phyloP scores from a whole-genome alignment of 2,329 filamentous ascomycete species.

The Fusarium beomiforme region DNA sequence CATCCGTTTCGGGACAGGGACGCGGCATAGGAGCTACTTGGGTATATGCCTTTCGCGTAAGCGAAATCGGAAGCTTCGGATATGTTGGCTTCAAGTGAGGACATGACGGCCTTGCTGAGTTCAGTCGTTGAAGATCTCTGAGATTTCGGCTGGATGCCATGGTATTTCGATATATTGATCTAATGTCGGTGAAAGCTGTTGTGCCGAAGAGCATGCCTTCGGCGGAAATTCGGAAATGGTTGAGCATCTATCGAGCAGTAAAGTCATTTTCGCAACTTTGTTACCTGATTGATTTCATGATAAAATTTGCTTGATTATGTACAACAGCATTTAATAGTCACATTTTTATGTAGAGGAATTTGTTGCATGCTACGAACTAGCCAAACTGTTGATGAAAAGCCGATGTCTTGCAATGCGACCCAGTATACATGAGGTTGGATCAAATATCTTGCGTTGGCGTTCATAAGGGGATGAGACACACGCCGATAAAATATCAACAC shows the following conservation, averaged over 20 bases:
- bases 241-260: not conserved
- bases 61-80: not conserved
- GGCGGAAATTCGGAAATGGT: not conserved
- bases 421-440: too few relatives aligned
- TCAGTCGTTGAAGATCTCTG: fast-evolving
- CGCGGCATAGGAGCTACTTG: not conserved
- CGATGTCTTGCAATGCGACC: too few relatives aligned
- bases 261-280: not conserved
- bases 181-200: not conserved
- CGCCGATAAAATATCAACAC: too few relatives aligned
- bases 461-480: not conserved
- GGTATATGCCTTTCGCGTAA: not conserved
- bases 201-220: not conserved
- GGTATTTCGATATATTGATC: fast-evolving
- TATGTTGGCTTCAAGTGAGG: not conserved
- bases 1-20: not conserved
- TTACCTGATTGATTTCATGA: too few relatives aligned
- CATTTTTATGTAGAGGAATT: too few relatives aligned
- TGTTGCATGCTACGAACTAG: too few relatives aligned
- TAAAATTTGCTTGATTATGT: too few relatives aligned
- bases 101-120: fast-evolving
- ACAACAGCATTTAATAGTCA: too few relatives aligned
- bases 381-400: too few relatives aligned
- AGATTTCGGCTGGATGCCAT: not conserved
- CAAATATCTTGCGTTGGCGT: not conserved